Base-by-base conservation (phyloP, 768 basidiomycete genomes). In the Sarcomyxa edulis region DNA sequence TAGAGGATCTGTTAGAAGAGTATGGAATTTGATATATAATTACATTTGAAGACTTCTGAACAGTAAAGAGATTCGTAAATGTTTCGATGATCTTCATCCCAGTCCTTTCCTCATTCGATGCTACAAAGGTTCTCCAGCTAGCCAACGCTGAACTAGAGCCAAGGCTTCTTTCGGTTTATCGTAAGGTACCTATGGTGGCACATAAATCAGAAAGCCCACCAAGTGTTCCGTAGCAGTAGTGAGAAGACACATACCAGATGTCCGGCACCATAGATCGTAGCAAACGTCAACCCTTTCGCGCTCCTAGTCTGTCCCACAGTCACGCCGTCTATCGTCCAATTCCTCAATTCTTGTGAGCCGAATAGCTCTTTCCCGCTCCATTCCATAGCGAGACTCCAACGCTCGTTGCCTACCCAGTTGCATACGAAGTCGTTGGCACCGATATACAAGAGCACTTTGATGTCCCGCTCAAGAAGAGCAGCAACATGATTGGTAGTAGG, bases 381-480 rank as follows among this genome's bases (percentile, higher is more conserved):
- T 21, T 81, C 69, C 29, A 85, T 53, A 4, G 54, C 63, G 21
- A 72, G 59, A 11, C 76, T 71, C 80, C 78, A 83, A 15, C 62
- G 58, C 54, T 79, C 74, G 50, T 82, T 83, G 1, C 76, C 80
- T 21, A 81, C 60, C 71, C 72, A 76, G 50, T 83, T 83, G 50
- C 75, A 76, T 18, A 72, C 67, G 61, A 63, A 74, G 49, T 78
- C 76, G 44, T 74, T 67, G 27, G 65, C 66, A 5, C 77, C 78
- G 27, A 70, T 72, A 50, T 74, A 78, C 22, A 75, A 66, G 29
- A 81, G 60, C 20, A 76, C 62, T n/a, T 64, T 56, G 29, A 80
- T 52, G 22, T 65, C 70, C 15, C 75, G 67, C 45, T 78, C 75
- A 21, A 82, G 66, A 14, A 48, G 32, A 27, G 53, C 41, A 22